phyloP scores from a whole-genome alignment of 225 moss, liverwort and hornwort species.

The Thuidium tamariscinum region DNA sequence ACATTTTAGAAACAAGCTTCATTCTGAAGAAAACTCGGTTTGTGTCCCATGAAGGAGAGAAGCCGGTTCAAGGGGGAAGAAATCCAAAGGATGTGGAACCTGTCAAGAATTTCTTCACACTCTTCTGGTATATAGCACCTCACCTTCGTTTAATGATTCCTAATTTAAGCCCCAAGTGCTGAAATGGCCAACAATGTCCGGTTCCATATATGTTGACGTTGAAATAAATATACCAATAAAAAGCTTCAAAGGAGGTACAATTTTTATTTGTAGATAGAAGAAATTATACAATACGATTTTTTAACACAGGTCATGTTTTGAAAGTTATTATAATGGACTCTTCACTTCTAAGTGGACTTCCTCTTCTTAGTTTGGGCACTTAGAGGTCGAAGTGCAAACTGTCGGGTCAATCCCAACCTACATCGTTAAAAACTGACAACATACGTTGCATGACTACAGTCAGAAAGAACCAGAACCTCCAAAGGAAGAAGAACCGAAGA shows the following conservation, averaged over 20 bases:
- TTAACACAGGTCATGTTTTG: background rate
- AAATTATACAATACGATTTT: background rate
- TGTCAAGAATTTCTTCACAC: conserved; percentile 52
- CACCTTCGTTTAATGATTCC: background rate
- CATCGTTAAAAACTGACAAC: background rate
- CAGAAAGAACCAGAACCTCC: conserved; percentile 48
- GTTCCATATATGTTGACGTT: background rate
- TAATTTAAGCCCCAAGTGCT: background rate
- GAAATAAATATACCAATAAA: background rate
- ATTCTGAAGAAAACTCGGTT: conserved; percentile 75
- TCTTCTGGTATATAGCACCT: conserved; percentile 42
- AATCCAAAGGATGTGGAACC: conserved; percentile 61
- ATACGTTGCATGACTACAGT: background rate
- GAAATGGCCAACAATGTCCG: background rate
- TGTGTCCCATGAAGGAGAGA: conserved; percentile 63
- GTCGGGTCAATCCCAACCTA: background rate
- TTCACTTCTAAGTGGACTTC: background rate
- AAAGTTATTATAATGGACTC: background rate
- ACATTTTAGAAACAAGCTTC: conserved; percentile 81
- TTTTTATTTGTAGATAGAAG: background rate
- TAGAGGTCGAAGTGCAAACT: background rate
- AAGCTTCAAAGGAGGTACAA: background rate
- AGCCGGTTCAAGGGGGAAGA: conserved; percentile 44
- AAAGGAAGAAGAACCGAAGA: conserved; percentile 33
- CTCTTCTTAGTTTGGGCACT: background rate